phyloP scores from a whole-genome alignment of 148 eudicot genomes.

The Chenopodium quinoa region DNA sequence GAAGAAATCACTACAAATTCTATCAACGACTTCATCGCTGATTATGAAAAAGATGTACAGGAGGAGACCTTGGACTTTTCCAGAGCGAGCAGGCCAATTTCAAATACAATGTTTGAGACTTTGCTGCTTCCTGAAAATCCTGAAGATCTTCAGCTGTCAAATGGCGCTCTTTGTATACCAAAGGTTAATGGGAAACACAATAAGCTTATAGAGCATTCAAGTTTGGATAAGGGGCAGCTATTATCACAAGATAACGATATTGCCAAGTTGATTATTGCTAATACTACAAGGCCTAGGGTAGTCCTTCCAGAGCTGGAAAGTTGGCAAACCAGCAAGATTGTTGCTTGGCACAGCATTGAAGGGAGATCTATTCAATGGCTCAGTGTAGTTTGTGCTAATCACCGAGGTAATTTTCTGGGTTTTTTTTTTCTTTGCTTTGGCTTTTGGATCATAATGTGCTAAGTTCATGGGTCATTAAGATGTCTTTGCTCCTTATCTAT shows the following conservation, averaged over 20 bases:
- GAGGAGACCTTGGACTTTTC: slow-evolving; percentile 47
- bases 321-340: slow-evolving; percentile 81
- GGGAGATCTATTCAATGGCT: slow-evolving; percentile 88
- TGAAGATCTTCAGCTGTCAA: slow-evolving; percentile 45
- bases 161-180: slow-evolving; percentile 42
- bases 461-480: not conserved
- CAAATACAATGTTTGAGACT: slow-evolving; percentile 49
- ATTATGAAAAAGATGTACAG: slow-evolving; percentile 39
- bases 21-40: slow-evolving; percentile 46
- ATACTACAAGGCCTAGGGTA: slow-evolving; percentile 63
- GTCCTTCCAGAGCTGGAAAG: slow-evolving; percentile 76
- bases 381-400: slow-evolving; percentile 67
- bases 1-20: slow-evolving; percentile 66
- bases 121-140: slow-evolving; percentile 40
- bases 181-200: slow-evolving; percentile 85
- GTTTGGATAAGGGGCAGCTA: slow-evolving; percentile 48
- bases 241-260: slow-evolving; percentile 68
- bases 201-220: slow-evolving; percentile 54
- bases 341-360: slow-evolving; percentile 82
- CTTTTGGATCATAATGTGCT: not conserved
- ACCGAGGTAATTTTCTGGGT: slow-evolving; percentile 54
- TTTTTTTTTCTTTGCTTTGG: not conserved
- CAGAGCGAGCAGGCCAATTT: slow-evolving; percentile 42
- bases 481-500: not conserved
- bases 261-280: slow-evolving; percentile 59